Base-by-base conservation (phyloP, 352 stramenopile genomes). In the Globisporangium middletonii region DNA sequence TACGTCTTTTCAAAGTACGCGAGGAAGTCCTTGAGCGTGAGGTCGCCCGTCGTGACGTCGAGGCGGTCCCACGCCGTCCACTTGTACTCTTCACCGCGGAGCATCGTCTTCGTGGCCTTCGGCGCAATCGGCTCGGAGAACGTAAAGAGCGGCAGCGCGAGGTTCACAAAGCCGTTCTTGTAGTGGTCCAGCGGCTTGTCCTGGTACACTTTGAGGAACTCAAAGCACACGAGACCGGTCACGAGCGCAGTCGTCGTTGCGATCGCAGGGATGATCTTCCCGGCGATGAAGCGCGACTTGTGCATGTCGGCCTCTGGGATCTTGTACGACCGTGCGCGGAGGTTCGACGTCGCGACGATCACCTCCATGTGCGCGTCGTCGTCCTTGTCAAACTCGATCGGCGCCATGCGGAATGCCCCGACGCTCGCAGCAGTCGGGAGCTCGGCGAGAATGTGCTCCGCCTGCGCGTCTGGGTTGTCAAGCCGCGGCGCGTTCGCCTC, bases 181-280 rank as follows among this genome's bases (percentile, higher is more conserved):
- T 97, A 99, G 48, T 89, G 82, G 42, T 99, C 92, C 30, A 99
- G 82, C 12, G 85, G 77, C 56, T 94, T 94, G 61, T 79, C 59
- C 55, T 94, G 83, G 67, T 94, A 84, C n/a, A 89, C 81, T 68
- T 99, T 99, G 65, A 98, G 87, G 46, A 99, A 87, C 67, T 99
- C 97, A 58, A 99, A 92, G 71, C 96, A 99, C 63, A 99, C 95
- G 5, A 99, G 81, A 41, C 97, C 98, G 0, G 97, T 99, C 35
- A 99, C 97, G 38, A 99, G 76, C 18, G 97, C 96, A 15, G 98
- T 99, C 9, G 97, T 99, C 42, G 98, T 99, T 23, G 98, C 97
- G 71, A 99, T 99, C 16, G 98, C 98, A 12, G 98, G 98, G 61
- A 99, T 99, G 69, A 99, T 99, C 68, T 98, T 98, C 52, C 98